Conservation (phyloP, 2,329 filamentous ascomycete genomes). For the Pseudogymnoascus sp. region DNA sequence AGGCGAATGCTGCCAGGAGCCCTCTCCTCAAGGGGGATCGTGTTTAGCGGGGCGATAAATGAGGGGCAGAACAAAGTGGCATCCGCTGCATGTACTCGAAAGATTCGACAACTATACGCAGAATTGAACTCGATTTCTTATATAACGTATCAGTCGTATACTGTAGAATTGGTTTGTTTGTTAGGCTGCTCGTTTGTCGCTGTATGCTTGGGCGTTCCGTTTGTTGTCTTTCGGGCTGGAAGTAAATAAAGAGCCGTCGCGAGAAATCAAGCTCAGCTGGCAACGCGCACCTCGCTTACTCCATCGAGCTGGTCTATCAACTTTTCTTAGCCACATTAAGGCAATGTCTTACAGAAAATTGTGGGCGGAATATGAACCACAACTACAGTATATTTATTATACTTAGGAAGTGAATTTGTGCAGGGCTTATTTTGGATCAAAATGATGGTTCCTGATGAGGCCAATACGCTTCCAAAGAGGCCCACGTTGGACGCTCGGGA, state of each 20-base stretch:
- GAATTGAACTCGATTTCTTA: neutral
- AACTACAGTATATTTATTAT: neutral
- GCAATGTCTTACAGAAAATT: neutral
- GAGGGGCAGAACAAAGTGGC: slow-evolving; percentile 23
- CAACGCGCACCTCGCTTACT: slow-evolving; percentile 8
- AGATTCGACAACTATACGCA: neutral
- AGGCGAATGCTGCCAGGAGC: slow-evolving; percentile 23
- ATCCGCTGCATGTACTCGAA: slow-evolving; percentile 16
- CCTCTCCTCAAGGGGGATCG: slow-evolving; percentile 18
- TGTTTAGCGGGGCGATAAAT: slow-evolving; percentile 25
- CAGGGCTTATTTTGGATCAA: neutral
- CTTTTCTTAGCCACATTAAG: neutral
- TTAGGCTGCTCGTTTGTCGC: neutral
- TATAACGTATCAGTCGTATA: neutral
- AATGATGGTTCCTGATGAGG: neutral
- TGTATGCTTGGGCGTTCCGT: neutral
- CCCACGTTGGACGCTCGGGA: slow-evolving; percentile 62
- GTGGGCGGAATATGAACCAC: neutral
- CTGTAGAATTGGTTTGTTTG: neutral
- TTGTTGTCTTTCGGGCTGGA: slow-evolving; percentile 7
- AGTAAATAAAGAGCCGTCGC: slow-evolving; percentile 9
- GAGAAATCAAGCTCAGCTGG: slow-evolving; percentile 7
- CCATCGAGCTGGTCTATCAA: neutral
- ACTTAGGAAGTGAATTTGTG: neutral
- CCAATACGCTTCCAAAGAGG: neutral